These are phyloP conservation scores for Wickerhamomyces rabaulensis DNA, from an alignment of 805 yeast species.

Conservation along the genomic window DNA sequence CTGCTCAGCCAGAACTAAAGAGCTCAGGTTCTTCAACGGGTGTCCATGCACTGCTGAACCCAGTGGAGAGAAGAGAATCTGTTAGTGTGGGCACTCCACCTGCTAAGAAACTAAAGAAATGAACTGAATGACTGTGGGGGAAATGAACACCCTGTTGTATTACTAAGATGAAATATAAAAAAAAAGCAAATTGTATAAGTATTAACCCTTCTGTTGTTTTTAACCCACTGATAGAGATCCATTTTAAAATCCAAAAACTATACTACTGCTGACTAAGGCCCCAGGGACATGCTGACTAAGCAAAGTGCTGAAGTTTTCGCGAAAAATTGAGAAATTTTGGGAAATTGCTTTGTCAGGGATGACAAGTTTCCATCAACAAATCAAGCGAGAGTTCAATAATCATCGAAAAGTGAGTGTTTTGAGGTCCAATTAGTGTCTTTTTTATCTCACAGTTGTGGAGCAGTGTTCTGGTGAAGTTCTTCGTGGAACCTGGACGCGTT, in stretches of 20 bases:
- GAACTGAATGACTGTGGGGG: background rate
- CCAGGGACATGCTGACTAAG: too few relatives aligned
- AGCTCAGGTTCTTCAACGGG: constrained; percentile 13
- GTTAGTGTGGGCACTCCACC: constrained; percentile 3
- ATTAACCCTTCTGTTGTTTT: too few relatives aligned
- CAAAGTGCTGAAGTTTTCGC: too few relatives aligned
- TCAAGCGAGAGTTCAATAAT: background rate
- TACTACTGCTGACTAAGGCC: too few relatives aligned
- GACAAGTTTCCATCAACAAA: background rate
- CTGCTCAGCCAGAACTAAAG: constrained; percentile 1
- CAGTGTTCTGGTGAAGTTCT: too few relatives aligned
- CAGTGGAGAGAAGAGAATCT: constrained; percentile 16
- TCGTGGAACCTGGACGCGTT: too few relatives aligned
- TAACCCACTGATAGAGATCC: too few relatives aligned
- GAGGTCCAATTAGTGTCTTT: background rate
- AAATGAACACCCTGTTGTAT: too few relatives aligned
- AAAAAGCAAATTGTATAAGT: too few relatives aligned
- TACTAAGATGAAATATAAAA: too few relatives aligned
- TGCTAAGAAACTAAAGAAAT: constrained; percentile 2
- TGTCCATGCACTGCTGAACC: constrained; percentile 23
- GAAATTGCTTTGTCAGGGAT: constrained; percentile 17
- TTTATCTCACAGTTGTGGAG: too few relatives aligned
- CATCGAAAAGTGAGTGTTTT: background rate
- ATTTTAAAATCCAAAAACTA: too few relatives aligned
- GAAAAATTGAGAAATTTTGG: constrained; percentile 1